Conservation (phyloP, 306 rosid species). For the Cucurbita pepo region DNA sequence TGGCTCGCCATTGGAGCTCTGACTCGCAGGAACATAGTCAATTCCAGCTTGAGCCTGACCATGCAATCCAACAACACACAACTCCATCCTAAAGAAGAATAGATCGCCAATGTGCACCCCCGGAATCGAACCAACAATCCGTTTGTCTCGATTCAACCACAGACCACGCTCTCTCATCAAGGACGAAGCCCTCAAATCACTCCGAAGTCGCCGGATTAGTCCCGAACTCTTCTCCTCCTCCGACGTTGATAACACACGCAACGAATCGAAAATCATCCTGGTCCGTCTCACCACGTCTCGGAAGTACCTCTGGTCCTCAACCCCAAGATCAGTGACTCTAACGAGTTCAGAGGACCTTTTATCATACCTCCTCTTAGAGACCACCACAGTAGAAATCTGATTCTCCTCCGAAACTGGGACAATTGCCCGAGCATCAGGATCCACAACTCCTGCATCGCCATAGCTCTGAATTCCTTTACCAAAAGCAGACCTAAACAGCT, state of each 20-base stretch:
- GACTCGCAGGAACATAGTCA: conserved; percentile 63
- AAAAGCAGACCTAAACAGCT: conserved; percentile 44
- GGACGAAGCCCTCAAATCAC: conserved; percentile 53
- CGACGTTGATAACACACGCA: conserved; percentile 29
- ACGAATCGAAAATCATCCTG: conserved; percentile 62
- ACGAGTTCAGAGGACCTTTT: conserved; percentile 55
- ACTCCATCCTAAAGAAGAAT: conserved; percentile 70
- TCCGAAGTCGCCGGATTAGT: conserved; percentile 17
- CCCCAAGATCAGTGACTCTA: conserved; percentile 42
- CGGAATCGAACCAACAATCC: conserved; percentile 84
- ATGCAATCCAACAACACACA: conserved; percentile 77
- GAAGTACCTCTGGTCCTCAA: conserved; percentile 43
- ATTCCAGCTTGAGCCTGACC: conserved; percentile 93
- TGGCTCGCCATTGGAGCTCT: conserved; percentile 82
- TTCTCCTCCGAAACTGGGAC: conserved; percentile 38
- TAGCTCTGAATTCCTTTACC: conserved; percentile 12
- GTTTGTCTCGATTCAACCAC: conserved; percentile 80
- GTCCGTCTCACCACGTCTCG: conserved; percentile 46
- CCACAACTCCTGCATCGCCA: conserved; percentile 14
- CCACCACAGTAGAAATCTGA: conserved; percentile 14
- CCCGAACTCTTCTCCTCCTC: conserved; percentile 39
- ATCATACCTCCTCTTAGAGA: conserved; percentile 5
- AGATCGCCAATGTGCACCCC: conserved; percentile 77
- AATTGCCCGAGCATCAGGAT: conserved; percentile 42
- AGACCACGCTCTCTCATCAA: conserved; percentile 45